Evolutionary conservation across 306 rosid species (phyloP).

Genomic region (Cucurbita ficifolia): DNA sequence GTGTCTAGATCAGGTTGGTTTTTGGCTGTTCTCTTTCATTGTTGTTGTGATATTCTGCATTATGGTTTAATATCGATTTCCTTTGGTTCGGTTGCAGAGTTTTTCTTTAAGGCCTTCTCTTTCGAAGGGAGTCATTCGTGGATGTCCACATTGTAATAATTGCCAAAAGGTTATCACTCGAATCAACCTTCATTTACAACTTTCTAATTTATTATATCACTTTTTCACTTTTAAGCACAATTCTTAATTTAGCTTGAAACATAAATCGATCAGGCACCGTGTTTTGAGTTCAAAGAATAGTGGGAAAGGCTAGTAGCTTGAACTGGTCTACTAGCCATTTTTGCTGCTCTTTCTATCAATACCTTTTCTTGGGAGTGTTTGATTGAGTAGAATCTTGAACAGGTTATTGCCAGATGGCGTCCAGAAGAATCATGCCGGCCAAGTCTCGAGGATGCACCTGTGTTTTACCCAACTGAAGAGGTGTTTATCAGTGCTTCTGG

Average conservation of each 20-base stretch:
- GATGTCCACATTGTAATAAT: constrained; percentile 68
- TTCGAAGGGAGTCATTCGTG: constrained; percentile 79
- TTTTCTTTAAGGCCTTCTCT: constrained; percentile 37
- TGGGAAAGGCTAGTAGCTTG: not conserved
- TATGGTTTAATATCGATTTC: not conserved
- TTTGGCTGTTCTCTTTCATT: constrained; percentile 13
- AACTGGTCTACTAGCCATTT: not conserved
- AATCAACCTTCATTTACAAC: not conserved
- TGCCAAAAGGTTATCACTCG: constrained; percentile 67
- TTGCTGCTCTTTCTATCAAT: not conserved
- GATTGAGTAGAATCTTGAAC: constrained; percentile 25
- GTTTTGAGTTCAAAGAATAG: not conserved
- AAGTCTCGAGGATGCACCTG: constrained; percentile 67
- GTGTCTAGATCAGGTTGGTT: constrained; percentile 54
- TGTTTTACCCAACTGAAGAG: constrained; percentile 90
- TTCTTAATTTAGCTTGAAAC: not conserved
- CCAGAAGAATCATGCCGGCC: constrained; percentile 68
- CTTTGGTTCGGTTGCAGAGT: constrained; percentile 44
- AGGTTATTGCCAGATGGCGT: constrained; percentile 91
- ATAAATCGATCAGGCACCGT: not conserved
- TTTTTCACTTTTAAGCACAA: not conserved
- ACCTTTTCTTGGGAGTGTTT: constrained; percentile 9
- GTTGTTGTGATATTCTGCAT: constrained; percentile 5
- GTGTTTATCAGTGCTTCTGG: constrained; percentile 28
- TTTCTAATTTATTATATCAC: not conserved